phyloP scores from a whole-genome alignment of 1,284 basidiomycete species.

The Fomitopsis palustris region DNA sequence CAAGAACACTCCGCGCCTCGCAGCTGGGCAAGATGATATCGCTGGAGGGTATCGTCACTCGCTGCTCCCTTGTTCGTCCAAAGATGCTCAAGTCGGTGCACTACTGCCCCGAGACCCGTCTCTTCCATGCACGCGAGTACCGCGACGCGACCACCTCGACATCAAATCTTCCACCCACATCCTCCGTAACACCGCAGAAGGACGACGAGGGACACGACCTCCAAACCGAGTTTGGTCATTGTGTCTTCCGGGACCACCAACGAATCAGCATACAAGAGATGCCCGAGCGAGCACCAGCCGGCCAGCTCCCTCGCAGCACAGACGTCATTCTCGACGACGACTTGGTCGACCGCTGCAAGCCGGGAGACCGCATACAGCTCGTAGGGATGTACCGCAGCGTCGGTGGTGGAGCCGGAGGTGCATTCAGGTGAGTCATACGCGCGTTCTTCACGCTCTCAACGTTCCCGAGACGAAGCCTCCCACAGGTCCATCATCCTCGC shows the following conservation, averaged over 20 bases:
- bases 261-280: conserved; percentile 98
- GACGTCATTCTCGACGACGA: conserved; percentile 98
- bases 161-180: conserved; percentile 83
- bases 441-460: background rate
- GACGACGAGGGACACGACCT: conserved; percentile 89
- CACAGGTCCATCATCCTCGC: conserved; percentile 88
- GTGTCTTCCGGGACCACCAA: conserved; percentile 95
- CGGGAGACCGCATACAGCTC: conserved; percentile 95
- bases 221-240: conserved; percentile 92
- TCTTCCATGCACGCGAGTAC: conserved; percentile 89
- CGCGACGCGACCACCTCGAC: conserved; percentile 89
- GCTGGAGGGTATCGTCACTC: conserved; percentile 96
- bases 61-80: conserved; percentile 96
- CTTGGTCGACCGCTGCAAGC: conserved; percentile 95
- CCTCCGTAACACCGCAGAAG: conserved; percentile 87
- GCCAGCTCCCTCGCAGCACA: conserved; percentile 93
- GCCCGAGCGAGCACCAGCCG: conserved; percentile 97
- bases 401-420: conserved; percentile 84
- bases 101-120: conserved; percentile 84
- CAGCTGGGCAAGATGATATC: conserved; percentile 97
- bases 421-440: conserved; percentile 77
- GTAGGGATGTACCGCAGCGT: conserved; percentile 95
- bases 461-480: conserved; percentile 2
- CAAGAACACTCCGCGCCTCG: conserved; percentile 83
- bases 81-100: conserved; percentile 98